A percentile compares a stretch with the other conserved stretches of the same genome.
Conservation (phyloP, 2,329 filamentous ascomycete species). For the Ophiobolus disseminans region DNA sequence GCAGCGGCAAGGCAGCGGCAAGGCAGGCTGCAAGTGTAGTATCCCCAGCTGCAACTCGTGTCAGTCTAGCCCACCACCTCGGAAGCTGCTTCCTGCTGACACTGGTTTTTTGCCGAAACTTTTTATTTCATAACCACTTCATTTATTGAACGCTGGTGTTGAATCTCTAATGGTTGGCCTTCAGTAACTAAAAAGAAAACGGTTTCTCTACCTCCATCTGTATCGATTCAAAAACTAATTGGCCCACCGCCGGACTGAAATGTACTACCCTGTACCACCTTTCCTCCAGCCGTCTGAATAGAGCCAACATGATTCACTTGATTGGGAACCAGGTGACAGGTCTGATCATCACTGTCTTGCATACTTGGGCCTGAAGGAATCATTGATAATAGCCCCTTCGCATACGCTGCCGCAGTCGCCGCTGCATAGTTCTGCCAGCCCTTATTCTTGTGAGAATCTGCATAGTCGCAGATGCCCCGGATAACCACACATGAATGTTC, state of each 20-base stretch:
- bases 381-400: slow-evolving; percentile 19
- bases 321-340: not conserved
- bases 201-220: not conserved
- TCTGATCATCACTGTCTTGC: not conserved
- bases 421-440: slow-evolving; percentile 25
- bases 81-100: not conserved
- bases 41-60: not conserved
- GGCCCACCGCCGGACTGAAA: not conserved
- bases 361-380: slow-evolving; percentile 5
- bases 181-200: no score
- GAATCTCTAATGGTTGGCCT: no score
- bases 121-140: no score
- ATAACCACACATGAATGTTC: slow-evolving; percentile 24
- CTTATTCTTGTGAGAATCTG: slow-evolving; percentile 31
- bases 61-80: not conserved
- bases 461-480: slow-evolving; percentile 30
- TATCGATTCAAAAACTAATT: not conserved
- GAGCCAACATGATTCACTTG: not conserved
- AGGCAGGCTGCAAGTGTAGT: not conserved
- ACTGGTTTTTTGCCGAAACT: no score
- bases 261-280: not conserved
- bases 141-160: no score
- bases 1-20: not conserved
- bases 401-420: slow-evolving; percentile 20
- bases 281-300: not conserved